Percentiles rank a stretch among this genome's conserved stretches.
These are phyloP conservation scores for Exophiala oligosperma DNA, from an alignment of 2,329 filamentous ascomycete species.

Conservation along the genomic window DNA sequence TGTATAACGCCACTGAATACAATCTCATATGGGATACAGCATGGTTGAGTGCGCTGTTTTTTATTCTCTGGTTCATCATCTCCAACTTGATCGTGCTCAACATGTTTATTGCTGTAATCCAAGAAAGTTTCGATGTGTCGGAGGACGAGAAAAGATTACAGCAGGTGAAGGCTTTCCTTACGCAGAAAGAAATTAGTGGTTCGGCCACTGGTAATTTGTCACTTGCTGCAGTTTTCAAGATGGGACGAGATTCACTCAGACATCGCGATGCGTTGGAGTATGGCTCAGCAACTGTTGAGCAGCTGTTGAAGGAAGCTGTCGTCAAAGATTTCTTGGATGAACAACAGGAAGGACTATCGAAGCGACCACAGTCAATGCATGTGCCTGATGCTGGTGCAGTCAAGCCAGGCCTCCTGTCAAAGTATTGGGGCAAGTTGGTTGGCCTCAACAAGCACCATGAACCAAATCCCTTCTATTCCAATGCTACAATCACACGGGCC, in stretches of 20 bases:
- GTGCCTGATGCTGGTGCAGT: conserved; percentile 44
- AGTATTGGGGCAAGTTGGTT: conserved; percentile 61
- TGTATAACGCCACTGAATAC: conserved; percentile 77
- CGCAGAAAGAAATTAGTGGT: conserved; percentile 79
- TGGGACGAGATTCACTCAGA: conserved; percentile 61
- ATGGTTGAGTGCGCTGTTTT: conserved; percentile 89
- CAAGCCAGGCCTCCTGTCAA: conserved; percentile 60
- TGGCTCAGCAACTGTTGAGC: conserved; percentile 87
- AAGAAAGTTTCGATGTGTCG: conserved; percentile 98
- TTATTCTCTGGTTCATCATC: conserved; percentile 94
- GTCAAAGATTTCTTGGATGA: conserved; percentile 94
- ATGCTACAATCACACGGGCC: conserved; percentile 66
- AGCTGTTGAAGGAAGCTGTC: conserved; percentile 94
- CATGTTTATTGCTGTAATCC: conserved; percentile 99
- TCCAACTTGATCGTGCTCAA: conserved; percentile 95
- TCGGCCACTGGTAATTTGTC: conserved; percentile 68
- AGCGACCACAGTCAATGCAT: conserved; percentile 31
- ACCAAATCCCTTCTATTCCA: conserved; percentile 93
- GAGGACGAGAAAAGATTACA: conserved; percentile 97
- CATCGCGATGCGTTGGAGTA: conserved; percentile 84
- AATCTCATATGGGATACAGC: conserved; percentile 68
- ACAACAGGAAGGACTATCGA: conserved; percentile 41
- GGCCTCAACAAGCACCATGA: conserved; percentile 64
- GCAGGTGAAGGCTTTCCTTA: conserved; percentile 92
- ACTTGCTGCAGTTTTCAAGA: conserved; percentile 68